These are phyloP conservation scores for Chamaecyparis obtusa DNA, from an alignment of 75 land plant genomes.

Conservation along the genomic window DNA sequence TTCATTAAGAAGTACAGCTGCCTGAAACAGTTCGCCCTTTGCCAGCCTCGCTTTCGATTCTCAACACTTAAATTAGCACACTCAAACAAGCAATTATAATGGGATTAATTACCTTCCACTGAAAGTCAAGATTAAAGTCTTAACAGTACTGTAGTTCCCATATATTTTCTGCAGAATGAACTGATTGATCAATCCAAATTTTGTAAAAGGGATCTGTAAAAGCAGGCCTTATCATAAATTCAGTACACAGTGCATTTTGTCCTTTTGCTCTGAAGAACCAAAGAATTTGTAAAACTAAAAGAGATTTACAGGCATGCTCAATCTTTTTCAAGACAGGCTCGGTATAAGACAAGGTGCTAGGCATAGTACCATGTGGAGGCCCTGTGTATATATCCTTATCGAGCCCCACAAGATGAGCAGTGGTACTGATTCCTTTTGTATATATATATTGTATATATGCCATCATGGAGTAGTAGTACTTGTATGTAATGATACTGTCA, in stretches of 20 bases:
- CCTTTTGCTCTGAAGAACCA: neutral
- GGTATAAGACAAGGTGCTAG: constrained; percentile 8
- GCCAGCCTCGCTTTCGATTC: neutral
- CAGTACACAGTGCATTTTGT: constrained; percentile 3
- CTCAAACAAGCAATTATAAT: neutral
- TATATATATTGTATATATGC: neutral
- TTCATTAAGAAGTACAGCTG: neutral
- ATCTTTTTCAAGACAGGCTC: neutral
- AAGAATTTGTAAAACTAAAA: neutral
- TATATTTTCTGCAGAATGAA: neutral
- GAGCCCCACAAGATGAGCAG: neutral
- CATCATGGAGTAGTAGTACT: neutral
- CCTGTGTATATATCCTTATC: neutral
- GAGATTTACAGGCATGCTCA: neutral
- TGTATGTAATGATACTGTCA: neutral
- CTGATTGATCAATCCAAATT: neutral
- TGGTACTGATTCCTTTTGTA: neutral
- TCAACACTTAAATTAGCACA: neutral
- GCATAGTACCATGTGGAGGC: neutral
- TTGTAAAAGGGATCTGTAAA: neutral
- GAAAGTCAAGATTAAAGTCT: neutral
- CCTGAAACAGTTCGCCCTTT: neutral
- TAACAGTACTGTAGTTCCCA: neutral
- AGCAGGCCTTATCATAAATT: neutral
- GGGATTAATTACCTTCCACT: neutral